Evolutionary conservation across 768 basidiomycete species (phyloP), one percentile per base, ranked within the genome.

Genomic region (Rhizopogon vulgaris): DNA sequence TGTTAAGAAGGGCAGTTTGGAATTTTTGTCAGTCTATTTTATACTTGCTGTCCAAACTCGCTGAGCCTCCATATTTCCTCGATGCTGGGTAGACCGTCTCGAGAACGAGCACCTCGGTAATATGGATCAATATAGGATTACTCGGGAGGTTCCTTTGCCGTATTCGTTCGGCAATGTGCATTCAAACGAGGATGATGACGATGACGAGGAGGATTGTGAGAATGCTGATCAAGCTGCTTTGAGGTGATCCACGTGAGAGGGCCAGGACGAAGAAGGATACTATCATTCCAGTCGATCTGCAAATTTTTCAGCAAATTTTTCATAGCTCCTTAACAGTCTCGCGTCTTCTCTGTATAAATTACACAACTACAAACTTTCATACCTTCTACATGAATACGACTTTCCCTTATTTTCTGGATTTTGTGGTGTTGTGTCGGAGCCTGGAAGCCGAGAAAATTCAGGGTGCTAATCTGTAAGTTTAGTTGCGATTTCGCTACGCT

Each of bases 81-180:
- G 10, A 30, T 30, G 3, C 28, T 7, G 28, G 30, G 15, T 57
- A 90, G 85, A 80, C 67, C 88, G 90, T 58, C 69, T 91, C 38
- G 90, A 94, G 67, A 93, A 89, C 69, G 94, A 96, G 69, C 94
- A 96, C 57, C 70, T 94, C 25, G 89, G 90, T 74, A 96, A 96
- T 66, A 82, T 89, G 67, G 90, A 91, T 76, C 91, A 93, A 60
- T 95, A 91, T 66, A 90, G 93, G 22, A 82, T 89, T 39, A 91
- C 87, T 1, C 77, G 85, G 24, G 92, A 96, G 60, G 82, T 92
- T 12, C 87, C 90, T 0, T 69, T 96, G 32, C 92, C 91, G 2
- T 95, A 94, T 66, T 63, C 71, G 1, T 70, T 84, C 49, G 79
- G 84, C 41, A 52, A 57, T 28, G 60, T 57, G 4, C 62, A 71